A percentile compares a stretch with the other conserved stretches of the same genome.
phyloP scores from a whole-genome alignment of 768 basidiomycete genomes.

The Fomitopsis serialis region DNA sequence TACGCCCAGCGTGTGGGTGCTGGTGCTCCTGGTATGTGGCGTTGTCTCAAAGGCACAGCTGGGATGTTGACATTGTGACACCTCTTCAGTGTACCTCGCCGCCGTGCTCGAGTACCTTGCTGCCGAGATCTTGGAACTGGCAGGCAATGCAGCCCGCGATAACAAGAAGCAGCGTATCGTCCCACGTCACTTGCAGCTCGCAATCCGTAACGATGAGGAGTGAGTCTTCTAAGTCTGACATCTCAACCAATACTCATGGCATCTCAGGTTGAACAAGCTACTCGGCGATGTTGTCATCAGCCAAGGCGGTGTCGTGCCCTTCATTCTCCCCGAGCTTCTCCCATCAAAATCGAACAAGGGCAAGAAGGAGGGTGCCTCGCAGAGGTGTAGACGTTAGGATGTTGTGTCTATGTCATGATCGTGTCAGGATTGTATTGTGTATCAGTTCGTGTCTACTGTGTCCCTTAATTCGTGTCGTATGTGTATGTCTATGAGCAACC shows the following conservation, averaged over 20 bases:
- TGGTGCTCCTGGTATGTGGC: constrained; percentile 54
- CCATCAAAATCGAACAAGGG: constrained; percentile 42
- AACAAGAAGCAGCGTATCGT: constrained; percentile 82
- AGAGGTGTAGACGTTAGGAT: constrained; percentile 36
- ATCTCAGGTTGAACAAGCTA: constrained; percentile 46
- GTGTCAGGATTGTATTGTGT: constrained; percentile 5
- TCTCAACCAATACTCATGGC: background rate
- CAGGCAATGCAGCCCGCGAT: constrained; percentile 74
- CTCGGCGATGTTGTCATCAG: constrained; percentile 63
- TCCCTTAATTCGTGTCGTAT: background rate
- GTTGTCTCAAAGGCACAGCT: too few relatives aligned
- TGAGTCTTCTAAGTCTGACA: constrained; percentile 24
- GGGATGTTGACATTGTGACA: background rate
- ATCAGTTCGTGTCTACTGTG: background rate
- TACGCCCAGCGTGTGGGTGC: constrained; percentile 68
- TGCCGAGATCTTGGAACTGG: constrained; percentile 83
- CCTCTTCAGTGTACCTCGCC: constrained; percentile 62
- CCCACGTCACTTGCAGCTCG: constrained; percentile 72
- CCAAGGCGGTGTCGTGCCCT: constrained; percentile 71
- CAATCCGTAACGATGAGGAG: constrained; percentile 75
- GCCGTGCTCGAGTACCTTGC: constrained; percentile 85
- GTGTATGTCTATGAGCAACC: background rate
- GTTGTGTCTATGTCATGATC: background rate
- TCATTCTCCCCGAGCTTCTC: constrained; percentile 47
- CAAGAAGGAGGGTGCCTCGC: constrained; percentile 45